These are phyloP conservation scores for Alternaria metachromatica DNA, from an alignment of 2,329 filamentous ascomycete species.

Conservation along the genomic window DNA sequence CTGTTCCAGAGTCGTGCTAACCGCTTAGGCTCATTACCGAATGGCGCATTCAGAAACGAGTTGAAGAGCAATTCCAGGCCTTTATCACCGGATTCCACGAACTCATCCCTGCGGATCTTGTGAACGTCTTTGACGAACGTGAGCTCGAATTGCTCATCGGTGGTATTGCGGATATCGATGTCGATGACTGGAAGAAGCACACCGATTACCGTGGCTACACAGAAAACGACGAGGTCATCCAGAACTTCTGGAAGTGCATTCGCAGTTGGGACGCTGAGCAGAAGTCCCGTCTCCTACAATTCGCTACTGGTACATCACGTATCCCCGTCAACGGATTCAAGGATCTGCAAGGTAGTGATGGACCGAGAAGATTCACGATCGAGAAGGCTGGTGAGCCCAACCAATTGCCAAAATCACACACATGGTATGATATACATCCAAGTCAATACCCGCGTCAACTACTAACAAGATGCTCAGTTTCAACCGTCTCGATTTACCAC, in stretches of 20 bases:
- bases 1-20: conserved; percentile 21
- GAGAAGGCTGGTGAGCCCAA: conserved; percentile 93
- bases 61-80: conserved; percentile 96
- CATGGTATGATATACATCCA: conserved; percentile 72
- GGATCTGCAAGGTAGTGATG: conserved; percentile 95
- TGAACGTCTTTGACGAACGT: conserved; percentile 98
- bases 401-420: conserved; percentile 95
- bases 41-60: conserved; percentile 98
- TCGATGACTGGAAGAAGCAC: conserved; percentile 99
- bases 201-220: conserved; percentile 99
- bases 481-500: conserved; percentile 93
- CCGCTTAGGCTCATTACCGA: conserved; percentile 81
- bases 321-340: conserved; percentile 99
- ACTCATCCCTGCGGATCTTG: conserved; percentile 91
- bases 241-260: conserved; percentile 98
- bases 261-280: conserved; percentile 97
- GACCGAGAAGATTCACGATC: conserved; percentile 93
- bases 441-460: neutral
- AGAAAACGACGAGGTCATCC: conserved; percentile 94
- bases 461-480: conserved; percentile 66
- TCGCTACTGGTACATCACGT: conserved; percentile 95
- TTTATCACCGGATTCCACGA: conserved; percentile 98
- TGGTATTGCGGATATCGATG: conserved; percentile 99
- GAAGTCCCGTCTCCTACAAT: conserved; percentile 94
- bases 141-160: conserved; percentile 96